Evolutionary conservation across 345 rosid genomes (phyloP).

Genomic region (Populus alba): DNA sequence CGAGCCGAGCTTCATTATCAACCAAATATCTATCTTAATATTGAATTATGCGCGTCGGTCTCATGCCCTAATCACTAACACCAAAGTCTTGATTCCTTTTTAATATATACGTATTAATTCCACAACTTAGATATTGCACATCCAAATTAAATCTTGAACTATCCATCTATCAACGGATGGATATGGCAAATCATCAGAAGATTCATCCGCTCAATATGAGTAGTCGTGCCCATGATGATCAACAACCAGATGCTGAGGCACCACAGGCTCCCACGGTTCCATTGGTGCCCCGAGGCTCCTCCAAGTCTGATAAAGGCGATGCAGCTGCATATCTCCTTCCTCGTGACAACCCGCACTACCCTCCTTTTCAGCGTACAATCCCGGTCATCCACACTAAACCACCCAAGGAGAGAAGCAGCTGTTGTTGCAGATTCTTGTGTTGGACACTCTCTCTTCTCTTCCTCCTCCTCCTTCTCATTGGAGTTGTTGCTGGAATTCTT

Average conservation of each 20-base stretch:
- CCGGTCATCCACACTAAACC: conserved; percentile 41
- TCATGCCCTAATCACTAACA: too few relatives aligned
- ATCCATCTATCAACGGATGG: neutral
- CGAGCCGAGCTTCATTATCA: neutral
- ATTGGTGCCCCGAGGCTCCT: conserved; percentile 42
- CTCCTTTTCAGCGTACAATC: conserved; percentile 33
- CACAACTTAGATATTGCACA: too few relatives aligned
- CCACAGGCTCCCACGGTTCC: conserved; percentile 48
- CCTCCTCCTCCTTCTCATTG: conserved; percentile 47
- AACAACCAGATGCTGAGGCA: conserved; percentile 46
- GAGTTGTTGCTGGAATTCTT: conserved; percentile 45
- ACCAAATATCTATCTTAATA: neutral
- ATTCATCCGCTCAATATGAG: conserved; percentile 49
- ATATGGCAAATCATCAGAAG: conserved; percentile 50
- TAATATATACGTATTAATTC: too few relatives aligned
- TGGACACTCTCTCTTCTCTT: conserved; percentile 56
- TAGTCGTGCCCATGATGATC: neutral
- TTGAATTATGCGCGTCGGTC: too few relatives aligned
- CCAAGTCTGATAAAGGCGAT: conserved; percentile 49
- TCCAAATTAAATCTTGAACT: neutral
- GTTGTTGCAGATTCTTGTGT: conserved; percentile 61
- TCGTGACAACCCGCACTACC: conserved; percentile 5
- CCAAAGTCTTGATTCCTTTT: too few relatives aligned
- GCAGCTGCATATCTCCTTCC: neutral
- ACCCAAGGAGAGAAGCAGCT: conserved; percentile 48